phyloP scores from a whole-genome alignment of 306 rosid species.

The Glycine latifolia region DNA sequence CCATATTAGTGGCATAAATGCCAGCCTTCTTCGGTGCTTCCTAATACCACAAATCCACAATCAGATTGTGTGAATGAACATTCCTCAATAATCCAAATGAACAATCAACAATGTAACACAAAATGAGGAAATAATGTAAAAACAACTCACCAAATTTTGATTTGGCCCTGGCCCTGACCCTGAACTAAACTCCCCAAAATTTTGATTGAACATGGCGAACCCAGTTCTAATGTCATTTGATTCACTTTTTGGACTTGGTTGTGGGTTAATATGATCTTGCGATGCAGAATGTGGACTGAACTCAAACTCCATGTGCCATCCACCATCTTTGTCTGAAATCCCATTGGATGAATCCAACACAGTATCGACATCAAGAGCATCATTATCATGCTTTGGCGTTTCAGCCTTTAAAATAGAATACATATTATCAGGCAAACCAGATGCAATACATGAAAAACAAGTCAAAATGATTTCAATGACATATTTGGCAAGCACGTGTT shows the following conservation, averaged over 20 bases:
- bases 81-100: conserved; percentile 21
- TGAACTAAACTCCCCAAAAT: conserved; percentile 62
- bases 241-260: conserved; percentile 43
- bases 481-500: conserved; percentile 7
- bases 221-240: conserved; percentile 45
- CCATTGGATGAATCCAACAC: conserved; percentile 52
- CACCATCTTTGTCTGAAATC: conserved; percentile 50
- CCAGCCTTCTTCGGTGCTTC: conserved; percentile 53
- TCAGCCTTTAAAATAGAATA: conserved; percentile 56
- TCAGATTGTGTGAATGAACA: conserved; percentile 35
- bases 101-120: conserved; percentile 30
- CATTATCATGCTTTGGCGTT: conserved; percentile 49
- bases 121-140: conserved; percentile 38
- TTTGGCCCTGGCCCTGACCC: conserved; percentile 56
- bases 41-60: conserved; percentile 56
- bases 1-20: conserved; percentile 42
- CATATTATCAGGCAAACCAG: conserved; percentile 40
- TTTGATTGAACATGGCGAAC: conserved; percentile 36
- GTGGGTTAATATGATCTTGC: conserved; percentile 43
- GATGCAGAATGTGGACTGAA: conserved; percentile 52
- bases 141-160: conserved; percentile 59
- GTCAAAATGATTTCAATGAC: background rate
- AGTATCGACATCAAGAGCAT: conserved; percentile 46
- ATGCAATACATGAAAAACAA: background rate
- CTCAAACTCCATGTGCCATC: conserved; percentile 64